These are phyloP conservation scores for Dendrobium catenatum DNA, from an alignment of 106 monocot genomes.

Conservation along the genomic window DNA sequence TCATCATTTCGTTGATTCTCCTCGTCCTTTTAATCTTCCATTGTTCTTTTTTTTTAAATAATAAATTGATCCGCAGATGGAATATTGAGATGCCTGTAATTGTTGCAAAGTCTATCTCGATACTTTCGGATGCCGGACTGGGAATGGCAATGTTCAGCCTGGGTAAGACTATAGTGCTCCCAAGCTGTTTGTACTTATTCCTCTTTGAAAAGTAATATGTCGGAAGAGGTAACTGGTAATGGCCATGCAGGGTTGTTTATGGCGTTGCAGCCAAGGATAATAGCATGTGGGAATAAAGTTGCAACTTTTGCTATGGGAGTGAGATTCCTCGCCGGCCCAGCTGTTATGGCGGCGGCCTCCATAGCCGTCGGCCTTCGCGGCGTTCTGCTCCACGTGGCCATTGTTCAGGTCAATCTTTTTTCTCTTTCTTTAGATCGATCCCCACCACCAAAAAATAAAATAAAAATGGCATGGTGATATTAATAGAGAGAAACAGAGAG, in stretches of 20 bases:
- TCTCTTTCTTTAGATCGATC: background rate
- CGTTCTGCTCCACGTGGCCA: constrained; percentile 41
- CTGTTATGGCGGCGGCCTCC: constrained; percentile 59
- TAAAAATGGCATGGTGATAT: no score
- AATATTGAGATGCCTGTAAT: constrained; percentile 53
- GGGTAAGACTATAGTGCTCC: constrained; percentile 16
- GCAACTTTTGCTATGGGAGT: constrained; percentile 57
- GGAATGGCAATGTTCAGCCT: constrained; percentile 81
- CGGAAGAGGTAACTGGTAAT: background rate
- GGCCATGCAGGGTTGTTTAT: constrained; percentile 54
- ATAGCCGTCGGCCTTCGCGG: constrained; percentile 46
- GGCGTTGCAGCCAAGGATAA: constrained; percentile 69
- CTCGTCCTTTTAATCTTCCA: background rate
- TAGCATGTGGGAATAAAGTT: constrained; percentile 58
- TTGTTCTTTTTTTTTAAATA: background rate
- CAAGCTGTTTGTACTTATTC: background rate
- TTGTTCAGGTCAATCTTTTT: constrained; percentile 26
- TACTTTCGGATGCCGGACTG: constrained; percentile 58
- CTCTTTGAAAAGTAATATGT: background rate
- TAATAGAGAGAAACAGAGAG: no score
- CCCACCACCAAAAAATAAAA: no score
- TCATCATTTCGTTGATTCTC: background rate
- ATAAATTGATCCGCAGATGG: constrained; percentile 31
- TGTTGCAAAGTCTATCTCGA: constrained; percentile 50
- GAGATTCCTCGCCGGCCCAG: constrained; percentile 49